Conservation (phyloP, 257 asterid species). For the Gentiana straminea region DNA sequence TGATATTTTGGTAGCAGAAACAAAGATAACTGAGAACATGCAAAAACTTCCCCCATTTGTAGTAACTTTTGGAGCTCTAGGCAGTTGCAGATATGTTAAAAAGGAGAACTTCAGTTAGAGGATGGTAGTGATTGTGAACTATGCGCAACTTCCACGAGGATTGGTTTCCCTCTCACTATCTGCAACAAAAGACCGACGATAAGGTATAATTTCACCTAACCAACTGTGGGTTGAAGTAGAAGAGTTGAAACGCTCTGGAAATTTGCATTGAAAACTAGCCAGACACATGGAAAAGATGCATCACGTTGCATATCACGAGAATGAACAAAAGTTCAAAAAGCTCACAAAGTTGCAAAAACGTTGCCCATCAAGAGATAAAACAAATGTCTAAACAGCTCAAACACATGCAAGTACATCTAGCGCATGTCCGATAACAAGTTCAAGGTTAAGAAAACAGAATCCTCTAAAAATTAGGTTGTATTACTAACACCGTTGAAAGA, state of each 20-base stretch:
- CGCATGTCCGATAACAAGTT: no score
- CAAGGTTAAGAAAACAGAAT: not conserved
- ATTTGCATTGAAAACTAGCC: not conserved
- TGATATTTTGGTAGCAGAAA: constrained; percentile 31
- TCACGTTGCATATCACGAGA: no score
- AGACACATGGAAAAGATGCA: no score
- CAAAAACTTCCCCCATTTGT: constrained; percentile 52
- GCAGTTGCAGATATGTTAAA: constrained; percentile 8
- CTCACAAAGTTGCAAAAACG: no score
- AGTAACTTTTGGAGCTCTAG: constrained; percentile 5
- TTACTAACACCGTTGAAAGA: not conserved
- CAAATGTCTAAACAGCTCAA: no score
- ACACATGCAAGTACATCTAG: no score
- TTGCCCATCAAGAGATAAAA: no score
- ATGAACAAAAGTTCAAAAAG: no score
- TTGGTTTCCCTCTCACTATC: constrained; percentile 45
- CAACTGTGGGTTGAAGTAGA: not conserved
- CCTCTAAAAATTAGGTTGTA: not conserved
- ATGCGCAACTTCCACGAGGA: constrained; percentile 50
- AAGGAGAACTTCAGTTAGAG: constrained; percentile 12
- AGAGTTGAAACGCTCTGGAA: not conserved
- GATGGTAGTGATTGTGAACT: constrained; percentile 16
- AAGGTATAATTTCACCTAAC: no score
- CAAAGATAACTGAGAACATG: constrained; percentile 48
- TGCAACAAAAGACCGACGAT: constrained; percentile 16